These are phyloP conservation scores for Limonium bicolor DNA, from an alignment of 148 eudicot genomes.

Conservation along the genomic window DNA sequence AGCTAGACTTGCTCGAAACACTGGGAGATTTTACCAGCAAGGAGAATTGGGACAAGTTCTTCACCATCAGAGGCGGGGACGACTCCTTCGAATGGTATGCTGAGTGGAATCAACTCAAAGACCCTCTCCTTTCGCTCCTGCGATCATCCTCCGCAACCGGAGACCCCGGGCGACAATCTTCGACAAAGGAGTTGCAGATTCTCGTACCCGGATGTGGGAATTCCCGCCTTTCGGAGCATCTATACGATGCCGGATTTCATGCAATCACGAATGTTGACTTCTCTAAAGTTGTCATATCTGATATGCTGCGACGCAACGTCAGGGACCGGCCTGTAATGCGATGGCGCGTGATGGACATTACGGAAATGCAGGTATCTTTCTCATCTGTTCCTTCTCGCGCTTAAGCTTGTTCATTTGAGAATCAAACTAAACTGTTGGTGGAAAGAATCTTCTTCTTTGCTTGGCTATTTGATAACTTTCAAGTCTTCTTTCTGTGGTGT, in stretches of 20 bases:
- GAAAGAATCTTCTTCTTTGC: too few relatives aligned
- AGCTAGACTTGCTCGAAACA: slow-evolving; percentile 50
- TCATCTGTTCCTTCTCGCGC: too few relatives aligned
- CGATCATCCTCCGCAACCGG: background rate
- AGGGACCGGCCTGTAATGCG: slow-evolving; percentile 62
- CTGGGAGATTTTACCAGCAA: slow-evolving; percentile 78
- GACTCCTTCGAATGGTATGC: slow-evolving; percentile 97
- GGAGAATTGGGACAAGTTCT: slow-evolving; percentile 94
- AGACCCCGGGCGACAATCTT: too few relatives aligned
- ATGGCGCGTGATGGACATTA: slow-evolving; percentile 99
- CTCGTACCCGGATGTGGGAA: slow-evolving; percentile 91
- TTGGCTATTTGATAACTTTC: too few relatives aligned
- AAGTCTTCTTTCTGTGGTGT: slow-evolving; percentile 5
- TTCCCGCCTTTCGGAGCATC: slow-evolving; percentile 67
- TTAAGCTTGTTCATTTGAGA: too few relatives aligned
- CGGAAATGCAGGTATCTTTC: slow-evolving; percentile 56
- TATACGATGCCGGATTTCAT: slow-evolving; percentile 65
- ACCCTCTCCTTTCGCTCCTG: slow-evolving; percentile 36
- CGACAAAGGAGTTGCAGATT: slow-evolving; percentile 18
- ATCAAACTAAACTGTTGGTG: too few relatives aligned
- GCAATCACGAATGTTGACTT: slow-evolving; percentile 77
- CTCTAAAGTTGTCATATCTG: slow-evolving; percentile 80
- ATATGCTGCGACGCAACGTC: slow-evolving; percentile 79
- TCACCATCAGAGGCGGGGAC: slow-evolving; percentile 54
- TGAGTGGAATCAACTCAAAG: slow-evolving; percentile 73